Base-by-base conservation (phyloP, 2,329 filamentous ascomycete species). In the Akanthomyces muscarius region DNA sequence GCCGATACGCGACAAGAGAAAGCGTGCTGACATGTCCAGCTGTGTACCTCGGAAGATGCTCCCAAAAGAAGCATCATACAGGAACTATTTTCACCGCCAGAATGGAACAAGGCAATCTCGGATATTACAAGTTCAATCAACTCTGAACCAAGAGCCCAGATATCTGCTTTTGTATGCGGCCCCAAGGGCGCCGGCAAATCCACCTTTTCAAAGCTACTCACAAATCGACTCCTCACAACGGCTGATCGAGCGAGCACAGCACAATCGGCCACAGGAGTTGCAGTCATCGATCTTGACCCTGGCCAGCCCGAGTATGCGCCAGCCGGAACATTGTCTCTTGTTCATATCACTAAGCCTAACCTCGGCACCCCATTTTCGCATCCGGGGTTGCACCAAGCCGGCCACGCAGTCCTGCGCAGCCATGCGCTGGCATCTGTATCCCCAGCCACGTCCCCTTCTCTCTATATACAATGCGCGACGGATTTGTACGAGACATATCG, bases 171-270 rank as follows among this genome's bases (percentile, higher is more conserved):
- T 65, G 77, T 91, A 3, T 87, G 87, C 56, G 90, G 90, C 0
- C 84, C 88, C 0, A 90, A 91, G 66, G 86, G 84, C 0, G 86
- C 89, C 3, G 90, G 90, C 2, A 93, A 93, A 70, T 92, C 90
- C 1, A 92, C 89, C 0, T 90, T 92, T 71, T 83, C 84, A 14
- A 85, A 83, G 54, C 73, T 91, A 5, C 76, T 93, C 2, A 75
- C 82, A 10, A 93, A 93, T 69, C 82, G 85, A 13, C 75, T 91
- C 10, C 73, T 91, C n/a, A 89, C 86, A 4, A 63, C 57, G 73
- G 77, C 25, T 52, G 69, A 71, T 63, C 66, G 53, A 2, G 68
- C 68, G 69, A 68, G 30, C 28, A 28, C 42, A n/a, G 67, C 68
- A 44, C 68, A 64, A 11, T n/a, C 41, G 18, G 18, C 30, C 23